Evolutionary conservation across 2,329 filamentous ascomycete genomes (phyloP), one percentile per base, ranked within the genome.

Genomic region (Neobulgaria alba): DNA sequence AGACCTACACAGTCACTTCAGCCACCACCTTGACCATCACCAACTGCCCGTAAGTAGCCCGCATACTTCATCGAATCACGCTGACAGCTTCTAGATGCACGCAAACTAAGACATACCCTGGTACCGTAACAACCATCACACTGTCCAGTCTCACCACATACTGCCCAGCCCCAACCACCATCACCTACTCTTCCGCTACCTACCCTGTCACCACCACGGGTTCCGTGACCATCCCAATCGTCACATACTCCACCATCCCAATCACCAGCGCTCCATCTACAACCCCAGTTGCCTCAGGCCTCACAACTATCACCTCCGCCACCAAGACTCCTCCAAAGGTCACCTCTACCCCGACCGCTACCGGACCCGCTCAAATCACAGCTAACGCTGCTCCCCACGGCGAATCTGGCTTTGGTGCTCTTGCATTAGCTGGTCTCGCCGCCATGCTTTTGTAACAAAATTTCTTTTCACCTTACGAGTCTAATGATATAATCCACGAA

Each of bases 1-100:
- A 62, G 44, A 71, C 68, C 46, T 67, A 67, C 59, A 82, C 74
- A 53, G 69, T 87, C 64, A 79, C 78, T 51, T 66, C 72, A 66
- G 72, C 66, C 36, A 65, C 66, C 40, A 65, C 64, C 41, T 53
- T 71, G 56, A 71, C 68, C 52, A 60, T 71, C 54, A 65, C 63
- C 45, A 56, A 65, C 54, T 69, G 67, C 55, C 63, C 67, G 30
- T 69, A 39, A 43, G 31, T 46, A 26, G 23, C 23, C 12, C 12
- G 23, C 29, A 31, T 31, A n/a, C 34, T 20, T 42, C 17, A 33
- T 8, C n/a, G n/a, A n/a, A 30, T 17, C 15, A 33, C 10, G 10
- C 15, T 33, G n/a, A 36, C 38, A 9, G 33, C 14, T 29, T 31
- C 26, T n/a, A 40, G 38, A 35, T 52, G 47, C 38, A 48, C 47